phyloP scores from a whole-genome alignment of 169 alveolate species.

The Eimeria maxima region DNA sequence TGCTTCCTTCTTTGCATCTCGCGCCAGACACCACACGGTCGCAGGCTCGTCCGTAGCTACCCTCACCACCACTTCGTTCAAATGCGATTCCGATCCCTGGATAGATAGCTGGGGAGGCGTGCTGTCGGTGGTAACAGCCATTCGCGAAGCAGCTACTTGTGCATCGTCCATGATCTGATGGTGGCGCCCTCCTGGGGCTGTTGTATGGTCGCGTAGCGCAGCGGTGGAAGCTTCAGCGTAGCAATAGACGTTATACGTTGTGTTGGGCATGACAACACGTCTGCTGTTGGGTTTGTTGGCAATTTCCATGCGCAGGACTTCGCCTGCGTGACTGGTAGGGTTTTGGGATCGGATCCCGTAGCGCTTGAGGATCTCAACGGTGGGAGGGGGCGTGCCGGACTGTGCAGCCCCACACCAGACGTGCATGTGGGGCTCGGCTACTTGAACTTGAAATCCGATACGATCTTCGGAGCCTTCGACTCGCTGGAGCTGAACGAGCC shows the following conservation, averaged over 20 bases:
- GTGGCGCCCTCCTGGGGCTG: not conserved
- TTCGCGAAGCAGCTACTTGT: constrained; percentile 80
- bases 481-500: constrained; percentile 61
- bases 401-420: constrained; percentile 88
- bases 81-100: constrained; percentile 39
- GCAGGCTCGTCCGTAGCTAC: constrained; percentile 83
- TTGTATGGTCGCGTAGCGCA: not conserved
- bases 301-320: constrained; percentile 58
- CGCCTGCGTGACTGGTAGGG: constrained; percentile 79
- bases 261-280: constrained; percentile 84
- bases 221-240: constrained; percentile 84
- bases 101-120: constrained; percentile 69
- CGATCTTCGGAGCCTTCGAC: constrained; percentile 81
- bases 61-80: constrained; percentile 16
- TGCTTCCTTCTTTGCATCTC: constrained; percentile 5
- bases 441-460: constrained; percentile 80
- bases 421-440: constrained; percentile 76
- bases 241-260: constrained; percentile 86
- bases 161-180: constrained; percentile 63
- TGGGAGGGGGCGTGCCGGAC: constrained; percentile 84
- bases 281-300: constrained; percentile 75
- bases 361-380: constrained; percentile 84
- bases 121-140: constrained; percentile 80
- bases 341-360: constrained; percentile 86
- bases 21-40: constrained; percentile 81